These are phyloP conservation scores for Elsinoe australis DNA, from an alignment of 2,329 filamentous ascomycete species.

Conservation along the genomic window DNA sequence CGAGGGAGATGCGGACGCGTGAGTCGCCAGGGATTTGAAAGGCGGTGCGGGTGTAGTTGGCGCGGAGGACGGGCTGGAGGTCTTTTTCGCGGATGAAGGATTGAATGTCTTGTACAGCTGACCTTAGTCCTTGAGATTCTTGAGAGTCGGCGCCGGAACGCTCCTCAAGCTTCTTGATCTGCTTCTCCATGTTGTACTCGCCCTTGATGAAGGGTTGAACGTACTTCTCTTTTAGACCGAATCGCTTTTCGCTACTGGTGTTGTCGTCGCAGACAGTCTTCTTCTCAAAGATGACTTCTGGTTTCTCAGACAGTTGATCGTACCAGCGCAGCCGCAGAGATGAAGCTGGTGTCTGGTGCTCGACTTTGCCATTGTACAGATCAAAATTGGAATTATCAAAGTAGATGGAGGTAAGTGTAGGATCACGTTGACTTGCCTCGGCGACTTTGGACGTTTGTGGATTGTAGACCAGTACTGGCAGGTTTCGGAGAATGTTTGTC, in stretches of 20 bases:
- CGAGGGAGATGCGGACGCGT: constrained; percentile 82
- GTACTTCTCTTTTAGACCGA: constrained; percentile 90
- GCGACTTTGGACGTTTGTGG: constrained; percentile 75
- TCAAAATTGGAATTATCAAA: constrained; percentile 84
- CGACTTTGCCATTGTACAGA: constrained; percentile 79
- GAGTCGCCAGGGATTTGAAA: constrained; percentile 95
- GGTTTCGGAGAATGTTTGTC: constrained; percentile 81
- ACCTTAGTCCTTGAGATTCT: constrained; percentile 61
- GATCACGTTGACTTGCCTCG: constrained; percentile 69
- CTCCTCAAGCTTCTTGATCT: constrained; percentile 72
- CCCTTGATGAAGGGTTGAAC: constrained; percentile 78
- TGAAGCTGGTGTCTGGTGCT: constrained; percentile 63
- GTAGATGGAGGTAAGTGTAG: constrained; percentile 89
- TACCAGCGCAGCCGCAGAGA: constrained; percentile 89
- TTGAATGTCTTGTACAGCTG: constrained; percentile 69
- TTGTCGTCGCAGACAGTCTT: constrained; percentile 75
- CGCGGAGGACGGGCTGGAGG: constrained; percentile 76
- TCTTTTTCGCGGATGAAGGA: constrained; percentile 67
- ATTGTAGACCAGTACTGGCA: constrained; percentile 90
- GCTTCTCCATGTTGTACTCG: constrained; percentile 88
- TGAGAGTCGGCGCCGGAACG: constrained; percentile 60
- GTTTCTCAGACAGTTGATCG: constrained; percentile 68
- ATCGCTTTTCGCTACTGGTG: constrained; percentile 67
- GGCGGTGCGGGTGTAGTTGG: constrained; percentile 88
- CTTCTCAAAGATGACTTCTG: constrained; percentile 80